phyloP scores from a whole-genome alignment of 345 rosid genomes.

The Boechera retrofracta region DNA sequence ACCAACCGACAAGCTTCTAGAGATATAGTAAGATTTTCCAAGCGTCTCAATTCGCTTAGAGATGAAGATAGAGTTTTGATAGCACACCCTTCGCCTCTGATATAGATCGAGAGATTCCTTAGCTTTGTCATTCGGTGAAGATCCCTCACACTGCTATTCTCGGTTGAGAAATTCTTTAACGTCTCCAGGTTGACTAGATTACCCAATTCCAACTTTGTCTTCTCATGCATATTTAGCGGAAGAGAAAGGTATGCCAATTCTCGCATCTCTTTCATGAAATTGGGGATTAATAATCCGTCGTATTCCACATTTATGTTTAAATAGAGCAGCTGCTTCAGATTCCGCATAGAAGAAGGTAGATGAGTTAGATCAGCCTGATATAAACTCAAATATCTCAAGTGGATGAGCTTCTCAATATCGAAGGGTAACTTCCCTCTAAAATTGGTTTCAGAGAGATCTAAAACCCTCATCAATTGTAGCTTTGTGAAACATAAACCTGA shows the following conservation, averaged over 20 bases:
- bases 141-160: background rate
- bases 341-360: background rate
- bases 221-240: background rate
- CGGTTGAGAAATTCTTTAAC: background rate
- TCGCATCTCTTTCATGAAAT: conserved; percentile 21
- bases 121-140: background rate
- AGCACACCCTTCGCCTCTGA: background rate
- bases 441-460: conserved; percentile 29
- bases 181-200: conserved; percentile 30
- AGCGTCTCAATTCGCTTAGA: background rate
- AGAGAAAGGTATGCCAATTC: conserved; percentile 3
- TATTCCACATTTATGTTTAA: background rate
- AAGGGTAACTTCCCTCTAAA: conserved; percentile 21
- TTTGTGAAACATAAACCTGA: no score
- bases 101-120: background rate
- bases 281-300: conserved; percentile 14
- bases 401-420: conserved; percentile 43
- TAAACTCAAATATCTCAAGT: conserved; percentile 34
- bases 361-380: background rate
- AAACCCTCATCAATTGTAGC: conserved; percentile 10
- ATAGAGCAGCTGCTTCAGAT: background rate
- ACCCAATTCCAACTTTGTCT: background rate
- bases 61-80: conserved; percentile 24
- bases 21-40: background rate
- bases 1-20: rapidly evolving